phyloP scores from a whole-genome alignment of 148 eudicot species.

The Amaranthus hypochondriacus region DNA sequence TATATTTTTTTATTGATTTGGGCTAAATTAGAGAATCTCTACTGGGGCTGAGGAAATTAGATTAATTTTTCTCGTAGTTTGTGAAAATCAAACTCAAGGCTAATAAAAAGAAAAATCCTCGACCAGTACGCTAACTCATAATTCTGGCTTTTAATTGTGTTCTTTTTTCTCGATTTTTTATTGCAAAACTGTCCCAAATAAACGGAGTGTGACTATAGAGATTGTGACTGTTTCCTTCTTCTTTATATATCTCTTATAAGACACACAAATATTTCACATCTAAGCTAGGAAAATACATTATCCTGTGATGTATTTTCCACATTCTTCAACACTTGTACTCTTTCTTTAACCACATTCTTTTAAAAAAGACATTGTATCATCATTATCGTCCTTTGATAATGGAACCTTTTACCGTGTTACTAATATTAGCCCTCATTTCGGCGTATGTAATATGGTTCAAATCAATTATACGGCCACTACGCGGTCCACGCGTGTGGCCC shows the following conservation, averaged over 20 bases:
- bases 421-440: conserved; percentile 33
- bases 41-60: no score
- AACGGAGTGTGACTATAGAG: no score
- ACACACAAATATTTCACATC: conserved; percentile 2
- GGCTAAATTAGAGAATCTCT: no score
- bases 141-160: no score
- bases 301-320: not conserved
- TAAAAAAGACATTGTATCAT: no score
- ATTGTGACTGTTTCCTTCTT: not conserved
- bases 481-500: conserved; percentile 87
- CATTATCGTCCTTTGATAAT: conserved; percentile 13
- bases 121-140: no score
- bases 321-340: not conserved
- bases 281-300: not conserved
- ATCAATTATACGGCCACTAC: conserved; percentile 36
- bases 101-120: no score
- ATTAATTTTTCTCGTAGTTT: no score
- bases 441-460: conserved; percentile 72
- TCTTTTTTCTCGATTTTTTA: no score
- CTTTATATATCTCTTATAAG: not conserved
- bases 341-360: not conserved
- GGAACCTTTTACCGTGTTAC: conserved; percentile 46
- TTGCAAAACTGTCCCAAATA: no score
- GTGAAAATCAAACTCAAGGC: no score
- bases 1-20: no score